phyloP scores from a whole-genome alignment of 768 basidiomycete genomes.

The Rubroboletus pulcherrimus region DNA sequence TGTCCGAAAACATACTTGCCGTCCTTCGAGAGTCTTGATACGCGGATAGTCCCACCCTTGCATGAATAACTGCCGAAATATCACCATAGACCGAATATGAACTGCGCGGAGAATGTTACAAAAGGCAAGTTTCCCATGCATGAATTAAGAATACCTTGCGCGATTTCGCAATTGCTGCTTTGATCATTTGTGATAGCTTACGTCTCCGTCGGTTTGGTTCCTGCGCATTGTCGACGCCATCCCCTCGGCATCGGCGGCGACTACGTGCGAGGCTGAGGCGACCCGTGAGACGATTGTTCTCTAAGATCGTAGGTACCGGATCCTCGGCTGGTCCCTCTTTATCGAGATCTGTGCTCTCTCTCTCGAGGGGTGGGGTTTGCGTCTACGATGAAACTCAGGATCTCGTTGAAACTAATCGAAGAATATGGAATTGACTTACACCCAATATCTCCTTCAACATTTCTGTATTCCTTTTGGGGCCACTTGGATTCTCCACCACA shows the following conservation, averaged over 20 bases:
- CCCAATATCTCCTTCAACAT: slow-evolving; percentile 13
- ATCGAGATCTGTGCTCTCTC: slow-evolving; percentile 7
- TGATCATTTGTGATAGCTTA: slow-evolving; percentile 19
- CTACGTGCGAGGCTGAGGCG: slow-evolving; percentile 6
- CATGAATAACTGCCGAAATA: slow-evolving; percentile 2
- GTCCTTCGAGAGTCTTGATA: slow-evolving; percentile 2
- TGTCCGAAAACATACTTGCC: slow-evolving; percentile 5
- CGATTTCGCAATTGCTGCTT: slow-evolving; percentile 18
- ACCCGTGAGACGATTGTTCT: slow-evolving; percentile 2
- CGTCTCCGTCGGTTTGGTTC: slow-evolving; percentile 7
- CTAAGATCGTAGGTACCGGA: slow-evolving; percentile 1
- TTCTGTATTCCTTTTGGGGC: slow-evolving; percentile 2
- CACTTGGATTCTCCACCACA: neutral
- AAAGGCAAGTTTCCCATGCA: slow-evolving; percentile 16
- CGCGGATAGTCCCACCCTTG: neutral
- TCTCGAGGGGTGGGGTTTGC: neutral
- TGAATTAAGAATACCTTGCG: slow-evolving; percentile 19
- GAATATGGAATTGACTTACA: slow-evolving; percentile 10
- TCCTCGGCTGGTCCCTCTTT: slow-evolving; percentile 1
- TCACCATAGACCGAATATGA: slow-evolving; percentile 23
- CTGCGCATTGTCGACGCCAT: slow-evolving; percentile 5
- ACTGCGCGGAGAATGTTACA: slow-evolving; percentile 19
- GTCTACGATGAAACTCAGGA: slow-evolving; percentile 13
- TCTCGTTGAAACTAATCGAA: neutral
- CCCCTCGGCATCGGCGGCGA: neutral